Conservation (phyloP, 202 grass and related monocot genomes). For the Digitaria exilis region DNA sequence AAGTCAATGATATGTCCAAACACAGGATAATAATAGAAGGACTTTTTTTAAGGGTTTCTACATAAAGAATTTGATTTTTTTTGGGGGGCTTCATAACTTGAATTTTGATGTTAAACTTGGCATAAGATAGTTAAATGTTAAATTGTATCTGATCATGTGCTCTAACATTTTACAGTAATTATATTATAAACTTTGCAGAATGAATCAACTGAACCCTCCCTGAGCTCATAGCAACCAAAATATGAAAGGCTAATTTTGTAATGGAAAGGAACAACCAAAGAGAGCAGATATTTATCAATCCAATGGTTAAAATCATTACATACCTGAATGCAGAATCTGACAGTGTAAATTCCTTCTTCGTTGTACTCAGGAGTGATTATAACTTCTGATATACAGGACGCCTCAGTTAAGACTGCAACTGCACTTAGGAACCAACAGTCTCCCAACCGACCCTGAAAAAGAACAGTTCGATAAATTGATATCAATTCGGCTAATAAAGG, state of each 20-base stretch:
- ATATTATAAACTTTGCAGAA: constrained; percentile 9
- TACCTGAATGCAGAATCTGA: constrained; percentile 99
- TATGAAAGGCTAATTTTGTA: neutral
- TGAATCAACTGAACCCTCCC: constrained; percentile 11
- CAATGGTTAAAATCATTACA: constrained; percentile 26
- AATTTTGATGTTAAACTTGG: neutral
- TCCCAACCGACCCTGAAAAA: constrained; percentile 85
- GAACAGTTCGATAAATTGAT: constrained; percentile 31
- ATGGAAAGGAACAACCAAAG: constrained; percentile 30
- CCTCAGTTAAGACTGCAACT: constrained; percentile 93
- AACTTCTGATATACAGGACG: constrained; percentile 92
- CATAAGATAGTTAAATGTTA: constrained; percentile 19
- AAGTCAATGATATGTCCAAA: neutral
- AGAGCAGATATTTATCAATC: constrained; percentile 9
- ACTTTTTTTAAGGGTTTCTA: neutral
- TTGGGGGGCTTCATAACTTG: constrained; percentile 20
- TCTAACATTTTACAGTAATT: constrained; percentile 6
- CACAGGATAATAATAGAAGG: neutral
- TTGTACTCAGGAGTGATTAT: constrained; percentile 98
- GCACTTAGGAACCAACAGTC: constrained; percentile 99
- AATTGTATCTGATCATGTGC: neutral
- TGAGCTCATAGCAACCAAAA: neutral
- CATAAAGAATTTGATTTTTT: constrained; percentile 1
- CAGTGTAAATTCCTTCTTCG: constrained; percentile 96
- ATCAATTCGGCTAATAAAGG: constrained; percentile 8